Evolutionary conservation across 129 eudicot genomes (phyloP), one percentile per base, ranked within the genome.

Genomic region (Lactuca saligna): DNA sequence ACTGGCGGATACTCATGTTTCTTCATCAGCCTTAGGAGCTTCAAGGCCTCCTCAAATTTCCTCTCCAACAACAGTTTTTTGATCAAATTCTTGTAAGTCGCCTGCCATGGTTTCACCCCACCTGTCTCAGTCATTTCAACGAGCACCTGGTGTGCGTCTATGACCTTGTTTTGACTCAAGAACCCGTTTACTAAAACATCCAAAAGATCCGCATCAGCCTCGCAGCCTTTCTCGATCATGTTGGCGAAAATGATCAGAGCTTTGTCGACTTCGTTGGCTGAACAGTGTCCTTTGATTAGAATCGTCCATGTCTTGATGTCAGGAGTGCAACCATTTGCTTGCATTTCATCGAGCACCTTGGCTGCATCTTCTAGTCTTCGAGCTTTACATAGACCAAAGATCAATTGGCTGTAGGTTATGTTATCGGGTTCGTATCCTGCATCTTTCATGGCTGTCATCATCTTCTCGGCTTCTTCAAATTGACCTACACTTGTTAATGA

Each of bases 221-320:
- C 83, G 16, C 78, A 61, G 46, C 84, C 70, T 54, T 85, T 85
- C 69, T 82, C 95, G 67, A 83, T 71, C 97, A 94, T 87, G 69
- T 75, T 71, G 5, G 84, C 84, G 33, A 85, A 79, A 74, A 72
- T 80, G 33, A 75, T 60, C 63, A 87, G 60, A 3, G 97, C 99
- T 57, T 81, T 78, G 35, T 88, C 91, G 0, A 87, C 63, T 71
- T 85, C 93, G 44, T 77, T 75, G 15, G 84, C 99, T 0, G 59
- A 55, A 76, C 86, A 79, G 71, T 85, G 82, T 53, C 95, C 93
- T 71, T 89, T 81, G 14, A 94, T 87, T 33, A 94, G 48, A 49
- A 87, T 83, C 1, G 96, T 89, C 99, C 99, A 89, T 10, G 99
- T 94, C 77, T 84, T 89, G 8, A 94, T 44, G 35, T 94, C 99